Evolutionary conservation across 768 basidiomycete species (phyloP).

Genomic region (Leccinum sublutescens): DNA sequence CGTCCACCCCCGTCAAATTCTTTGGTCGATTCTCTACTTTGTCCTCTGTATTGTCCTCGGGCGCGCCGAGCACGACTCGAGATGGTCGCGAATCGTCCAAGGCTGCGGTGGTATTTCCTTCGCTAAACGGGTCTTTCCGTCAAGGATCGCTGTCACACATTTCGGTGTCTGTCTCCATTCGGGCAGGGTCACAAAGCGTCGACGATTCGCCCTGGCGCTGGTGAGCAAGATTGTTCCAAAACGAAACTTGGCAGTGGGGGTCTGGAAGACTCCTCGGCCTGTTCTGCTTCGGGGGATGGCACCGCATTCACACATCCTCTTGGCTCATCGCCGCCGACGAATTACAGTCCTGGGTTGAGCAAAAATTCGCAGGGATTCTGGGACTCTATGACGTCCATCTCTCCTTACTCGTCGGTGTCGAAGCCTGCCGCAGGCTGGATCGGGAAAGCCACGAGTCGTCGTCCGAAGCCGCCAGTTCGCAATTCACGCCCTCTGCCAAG

Average conservation of each 20-base stretch:
- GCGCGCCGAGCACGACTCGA: neutral
- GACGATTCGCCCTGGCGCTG: neutral
- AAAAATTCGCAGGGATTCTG: slow-evolving; percentile 30
- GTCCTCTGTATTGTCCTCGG: neutral
- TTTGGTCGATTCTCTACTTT: slow-evolving; percentile 8
- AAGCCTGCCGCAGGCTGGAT: neutral
- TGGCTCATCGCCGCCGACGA: slow-evolving; percentile 10
- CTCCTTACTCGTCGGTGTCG: slow-evolving; percentile 14
- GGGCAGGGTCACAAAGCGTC: slow-evolving; percentile 1
- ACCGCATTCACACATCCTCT: neutral
- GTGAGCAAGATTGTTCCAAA: no score
- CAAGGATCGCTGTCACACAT: slow-evolving; percentile 9
- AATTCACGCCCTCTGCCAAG: slow-evolving; percentile 8
- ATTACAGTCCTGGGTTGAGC: slow-evolving; percentile 12
- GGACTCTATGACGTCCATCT: slow-evolving; percentile 17
- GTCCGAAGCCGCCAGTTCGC: neutral
- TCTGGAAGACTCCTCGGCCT: no score
- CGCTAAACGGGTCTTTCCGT: slow-evolving; percentile 25
- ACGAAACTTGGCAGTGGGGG: neutral
- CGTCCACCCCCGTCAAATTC: slow-evolving; percentile 18
- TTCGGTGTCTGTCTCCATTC: neutral
- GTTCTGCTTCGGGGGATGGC: neutral
- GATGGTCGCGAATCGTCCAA: slow-evolving; percentile 10
- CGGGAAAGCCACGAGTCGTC: neutral
- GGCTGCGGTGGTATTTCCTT: slow-evolving; percentile 23